phyloP scores from a whole-genome alignment of 1,284 basidiomycete genomes.

The Ustilago shanxiensis region DNA sequence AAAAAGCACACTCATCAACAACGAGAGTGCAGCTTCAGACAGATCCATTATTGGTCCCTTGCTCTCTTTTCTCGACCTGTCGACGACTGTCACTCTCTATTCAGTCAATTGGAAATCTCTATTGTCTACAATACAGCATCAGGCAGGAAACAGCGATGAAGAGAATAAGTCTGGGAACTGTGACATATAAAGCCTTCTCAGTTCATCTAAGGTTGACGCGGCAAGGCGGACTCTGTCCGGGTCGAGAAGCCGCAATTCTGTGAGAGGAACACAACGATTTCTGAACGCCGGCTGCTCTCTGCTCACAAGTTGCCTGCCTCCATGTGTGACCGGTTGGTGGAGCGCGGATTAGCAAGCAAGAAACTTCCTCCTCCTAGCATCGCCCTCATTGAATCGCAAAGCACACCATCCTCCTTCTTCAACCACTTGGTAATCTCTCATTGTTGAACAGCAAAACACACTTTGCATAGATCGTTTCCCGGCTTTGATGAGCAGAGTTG shows the following conservation, averaged over 20 bases:
- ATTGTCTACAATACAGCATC: too few relatives aligned
- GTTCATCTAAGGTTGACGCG: slow-evolving; percentile 16
- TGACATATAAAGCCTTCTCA: too few relatives aligned
- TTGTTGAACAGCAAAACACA: neutral
- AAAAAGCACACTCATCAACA: neutral
- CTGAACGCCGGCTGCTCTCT: slow-evolving; percentile 22
- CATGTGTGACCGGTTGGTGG: neutral
- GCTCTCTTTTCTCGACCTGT: neutral
- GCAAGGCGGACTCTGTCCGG: slow-evolving; percentile 12
- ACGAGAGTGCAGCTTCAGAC: too few relatives aligned
- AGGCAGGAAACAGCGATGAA: neutral
- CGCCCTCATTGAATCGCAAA: neutral
- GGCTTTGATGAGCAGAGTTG: too few relatives aligned
- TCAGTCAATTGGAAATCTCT: too few relatives aligned
- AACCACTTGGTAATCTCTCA: slow-evolving; percentile 4
- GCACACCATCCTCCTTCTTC: slow-evolving; percentile 33
- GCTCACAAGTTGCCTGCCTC: neutral
- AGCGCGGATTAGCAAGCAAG: slow-evolving; percentile 45
- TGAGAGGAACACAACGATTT: too few relatives aligned
- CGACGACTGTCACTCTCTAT: neutral
- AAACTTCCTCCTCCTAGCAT: neutral
- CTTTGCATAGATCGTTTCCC: too few relatives aligned
- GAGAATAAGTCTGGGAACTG: neutral
- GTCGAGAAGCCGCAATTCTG: neutral
- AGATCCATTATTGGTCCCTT: neutral